Evolutionary conservation across 345 rosid species (phyloP), one percentile per base, ranked within the genome.

Genomic region (Bretschneidera sinensis): DNA sequence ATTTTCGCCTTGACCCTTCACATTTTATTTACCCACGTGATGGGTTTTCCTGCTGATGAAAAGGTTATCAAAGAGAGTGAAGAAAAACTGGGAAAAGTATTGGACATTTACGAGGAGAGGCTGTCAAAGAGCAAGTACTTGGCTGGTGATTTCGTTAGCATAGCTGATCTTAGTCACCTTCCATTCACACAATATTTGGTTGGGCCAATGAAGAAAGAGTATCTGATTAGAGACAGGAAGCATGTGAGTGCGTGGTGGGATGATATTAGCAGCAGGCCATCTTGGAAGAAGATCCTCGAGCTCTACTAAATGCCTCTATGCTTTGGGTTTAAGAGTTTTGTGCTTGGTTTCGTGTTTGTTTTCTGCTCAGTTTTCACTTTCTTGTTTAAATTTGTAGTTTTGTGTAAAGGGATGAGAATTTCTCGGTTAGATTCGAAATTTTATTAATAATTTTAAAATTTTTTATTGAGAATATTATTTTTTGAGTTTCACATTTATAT

Each of bases 201-300:
- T 19, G 84, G 83, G 22, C 77, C 67, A 0, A 73, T 82, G 50
- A 65, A 70, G 23, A 84, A 79, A 65, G 77, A 74, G 65, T 57
- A 78, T 53, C 6, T 86, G 86, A 78, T 84, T 25, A 71, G 70
- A 62, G 73, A 74, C n/a, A 80, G 89, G 80, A 77, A 84, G 62
- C 80, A 82, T 48, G 83, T 80, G 39, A 80, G 82, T 39, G 75
- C 74, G 0, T 86, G 87, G 94, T 82, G 94, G 89, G 81, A 84
- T 25, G 75, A 77, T 11, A 86, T 86, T 62, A 78, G 81, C 28
- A 75, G 21, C 76, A 79, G 94, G 56, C 85, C 89, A 22, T 83
- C 87, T 7, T 82, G 87, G 87, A 77, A 80, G 71, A 82, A 81
- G 57, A 71, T 70, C 25, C 48, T 72, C 15, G 70, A 65, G 61